Conservation (phyloP, 257 asterid species). For the Ehretia macrophylla region DNA sequence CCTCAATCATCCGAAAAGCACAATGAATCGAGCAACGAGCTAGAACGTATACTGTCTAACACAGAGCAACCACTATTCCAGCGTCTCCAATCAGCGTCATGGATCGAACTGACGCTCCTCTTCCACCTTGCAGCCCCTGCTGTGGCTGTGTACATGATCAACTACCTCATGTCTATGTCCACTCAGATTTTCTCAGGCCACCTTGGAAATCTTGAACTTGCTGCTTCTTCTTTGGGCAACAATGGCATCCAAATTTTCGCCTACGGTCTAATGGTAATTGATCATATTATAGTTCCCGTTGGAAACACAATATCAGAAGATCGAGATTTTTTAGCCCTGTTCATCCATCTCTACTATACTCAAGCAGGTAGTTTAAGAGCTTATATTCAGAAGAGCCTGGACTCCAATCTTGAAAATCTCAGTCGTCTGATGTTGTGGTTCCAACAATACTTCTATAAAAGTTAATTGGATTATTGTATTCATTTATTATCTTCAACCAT, state of each 20-base stretch:
- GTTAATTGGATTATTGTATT: too few relatives aligned
- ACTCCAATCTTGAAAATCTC: too few relatives aligned
- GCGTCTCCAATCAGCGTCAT: conserved; percentile 8
- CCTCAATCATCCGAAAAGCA: too few relatives aligned
- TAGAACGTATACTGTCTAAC: conserved; percentile 7
- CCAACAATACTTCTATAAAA: too few relatives aligned
- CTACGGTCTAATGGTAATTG: conserved; percentile 20
- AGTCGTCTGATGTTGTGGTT: too few relatives aligned
- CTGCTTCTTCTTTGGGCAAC: conserved; percentile 24
- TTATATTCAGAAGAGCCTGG: too few relatives aligned
- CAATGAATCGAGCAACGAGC: conserved; percentile 12
- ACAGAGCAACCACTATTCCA: not conserved
- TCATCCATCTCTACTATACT: too few relatives aligned
- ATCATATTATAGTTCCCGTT: not conserved
- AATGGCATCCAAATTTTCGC: conserved; percentile 22
- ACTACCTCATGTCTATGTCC: conserved; percentile 16
- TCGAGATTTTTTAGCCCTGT: too few relatives aligned
- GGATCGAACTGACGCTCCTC: conserved; percentile 14
- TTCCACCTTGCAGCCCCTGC: conserved; percentile 17
- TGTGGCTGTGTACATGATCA: conserved; percentile 16
- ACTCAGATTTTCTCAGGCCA: conserved; percentile 20
- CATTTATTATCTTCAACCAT: too few relatives aligned
- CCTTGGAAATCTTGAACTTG: conserved; percentile 21
- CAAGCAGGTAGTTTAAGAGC: too few relatives aligned
- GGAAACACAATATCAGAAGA: too few relatives aligned